phyloP scores from a whole-genome alignment of 139 green algal genomes.

The Chlorella sp. region DNA sequence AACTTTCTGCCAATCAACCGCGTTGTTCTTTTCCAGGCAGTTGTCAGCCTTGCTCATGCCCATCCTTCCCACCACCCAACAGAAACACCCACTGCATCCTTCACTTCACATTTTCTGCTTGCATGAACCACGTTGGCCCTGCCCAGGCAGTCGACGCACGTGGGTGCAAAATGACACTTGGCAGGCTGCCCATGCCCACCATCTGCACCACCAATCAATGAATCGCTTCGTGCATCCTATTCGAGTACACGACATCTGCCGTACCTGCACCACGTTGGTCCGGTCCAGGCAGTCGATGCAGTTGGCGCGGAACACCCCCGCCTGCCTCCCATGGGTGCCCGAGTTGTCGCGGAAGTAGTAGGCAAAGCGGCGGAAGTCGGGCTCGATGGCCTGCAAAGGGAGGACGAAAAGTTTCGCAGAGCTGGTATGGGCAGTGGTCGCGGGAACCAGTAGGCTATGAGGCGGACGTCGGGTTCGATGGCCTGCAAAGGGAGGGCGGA shows the following conservation, averaged over 20 bases:
- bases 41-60: too few species aligned
- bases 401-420: too few species aligned
- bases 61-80: too few species aligned
- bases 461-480: slow-evolving; percentile 39
- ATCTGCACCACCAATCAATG: slow-evolving; percentile 10
- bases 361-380: slow-evolving; percentile 39
- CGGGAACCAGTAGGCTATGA: slow-evolving; percentile 44
- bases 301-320: slow-evolving; percentile 76
- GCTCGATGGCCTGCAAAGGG: slow-evolving; percentile 45
- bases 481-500: slow-evolving; percentile 48
- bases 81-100: too few species aligned
- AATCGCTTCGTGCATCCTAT: not conserved
- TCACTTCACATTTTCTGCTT: too few species aligned
- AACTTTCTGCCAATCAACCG: too few species aligned
- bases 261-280: slow-evolving; percentile 84
- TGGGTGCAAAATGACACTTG: too few species aligned
- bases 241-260: not conserved
- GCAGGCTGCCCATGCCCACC: too few species aligned
- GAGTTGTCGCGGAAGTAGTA: slow-evolving; percentile 38
- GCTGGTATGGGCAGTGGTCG: too few species aligned
- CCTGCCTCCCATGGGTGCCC: slow-evolving; percentile 44
- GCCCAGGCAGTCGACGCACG: too few species aligned
- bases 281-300: slow-evolving; percentile 84
- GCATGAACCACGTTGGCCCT: too few species aligned
- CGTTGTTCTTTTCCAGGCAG: too few species aligned